Base-by-base conservation (phyloP, 2,329 filamentous ascomycete species). In the Talaromyces funiculosus region DNA sequence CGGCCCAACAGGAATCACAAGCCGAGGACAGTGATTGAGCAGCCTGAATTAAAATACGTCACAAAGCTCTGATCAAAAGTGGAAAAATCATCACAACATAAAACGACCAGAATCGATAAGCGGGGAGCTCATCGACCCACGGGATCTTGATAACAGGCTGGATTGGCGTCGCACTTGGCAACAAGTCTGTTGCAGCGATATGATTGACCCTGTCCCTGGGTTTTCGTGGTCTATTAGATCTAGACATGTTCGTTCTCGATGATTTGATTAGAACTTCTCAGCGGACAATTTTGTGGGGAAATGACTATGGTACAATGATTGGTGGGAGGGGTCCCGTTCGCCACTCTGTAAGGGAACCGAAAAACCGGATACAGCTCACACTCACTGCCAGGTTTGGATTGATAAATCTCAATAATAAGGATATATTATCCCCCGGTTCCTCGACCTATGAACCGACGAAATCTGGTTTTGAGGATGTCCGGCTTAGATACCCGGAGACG, bases 21-120 rank as follows among this genome's bases (percentile, higher is more conserved):
- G 40, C 22, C 26, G 55, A 26, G 49, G 55, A 57, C 31, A 61
- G 55, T 47, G 60, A 61, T 40, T 61, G 47, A 61, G 20, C 14
- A n/a, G 8, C 2, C 20, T 22, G 12, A 10, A 20, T 33, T 29
- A n/a, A n/a, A n/a, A n/a, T 40, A 24, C 31, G 33, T 54, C 51
- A 18, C 20, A 16, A 12, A 54, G 20, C 24, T 24, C 14, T 51
- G 47, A 35, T 22, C 16, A 33, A 33, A 51, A 22, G 47, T 33
- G 47, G 47, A 35, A 51, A 20, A 51, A 33, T 20, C 47, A 33
- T 20, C 47, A 47, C 22, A 47, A 47, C 16, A 51, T 18, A 33
- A n/a, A 33, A 33, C 26, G 47, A 22, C 29, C 9, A 51, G 47
- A 51, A 33, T 18, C 33, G 9, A 20, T 18, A 33, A 20, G 26